Base-by-base conservation (phyloP, 2,329 filamentous ascomycete genomes). In the Didymella lethalis region DNA sequence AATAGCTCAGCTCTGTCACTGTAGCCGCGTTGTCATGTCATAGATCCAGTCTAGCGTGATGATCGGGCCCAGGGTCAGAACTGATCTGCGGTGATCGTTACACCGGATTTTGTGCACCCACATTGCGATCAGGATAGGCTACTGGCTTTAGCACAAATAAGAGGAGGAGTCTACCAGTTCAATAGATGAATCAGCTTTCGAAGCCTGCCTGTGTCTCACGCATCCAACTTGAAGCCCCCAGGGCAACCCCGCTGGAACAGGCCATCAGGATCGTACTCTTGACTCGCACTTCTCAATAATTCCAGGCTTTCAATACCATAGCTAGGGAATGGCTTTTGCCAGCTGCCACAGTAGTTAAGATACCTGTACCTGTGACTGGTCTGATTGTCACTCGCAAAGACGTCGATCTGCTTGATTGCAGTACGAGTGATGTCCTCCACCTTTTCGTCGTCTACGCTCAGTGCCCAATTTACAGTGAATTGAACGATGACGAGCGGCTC, bases 281-380 rank as follows among this genome's bases (percentile, higher is more conserved):
- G 54, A 59, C 73, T 75, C 10, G 73, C 70, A 5, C 57, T 47
- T 47, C 56, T 61, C 59, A 79, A 48, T 4, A 69, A 67, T n/a
- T 62, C 55, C 47, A 68, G 47, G 44, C 68, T 74, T 11, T 65
- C 66, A 20, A 64, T 49, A 4, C 76, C 75, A 44, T 77, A 75
- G 3, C 71, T 63, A 2, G 62, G 64, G 44, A 78, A 72, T 0
- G 75, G 76, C 31, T 73, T 71, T 61, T 79, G 78, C 72, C 74
- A 78, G 14, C 59, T 63, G 6, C 64, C 73, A 7, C 75, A 77
- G 51, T 79, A 79, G 45, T 77, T 78, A 26, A 75, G 40, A 36
- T 77, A 75, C 10, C 62, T 57, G 48, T 68, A 71, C 2, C 54
- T 62, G 59, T 72, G 64, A 6, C 31, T 40, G 2, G 61, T 73